Conservation (phyloP, 1,139 yeast genomes). For the Taphrina flavorubra region DNA sequence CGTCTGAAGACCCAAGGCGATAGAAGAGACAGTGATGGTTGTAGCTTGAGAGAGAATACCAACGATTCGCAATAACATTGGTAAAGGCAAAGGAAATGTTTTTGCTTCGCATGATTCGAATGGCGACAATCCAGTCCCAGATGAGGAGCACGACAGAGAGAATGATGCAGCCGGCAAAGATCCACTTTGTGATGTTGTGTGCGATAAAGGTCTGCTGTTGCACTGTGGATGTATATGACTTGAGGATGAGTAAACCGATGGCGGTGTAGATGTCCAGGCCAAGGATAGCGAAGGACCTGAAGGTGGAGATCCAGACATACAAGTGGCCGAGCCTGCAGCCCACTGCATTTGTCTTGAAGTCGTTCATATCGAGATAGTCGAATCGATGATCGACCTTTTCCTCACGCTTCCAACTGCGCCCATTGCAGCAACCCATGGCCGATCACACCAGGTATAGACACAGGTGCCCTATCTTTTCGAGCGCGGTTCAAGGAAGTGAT, state of each 20-base stretch:
- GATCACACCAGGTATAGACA: neutral
- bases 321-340: slow-evolving; percentile 64
- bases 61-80: slow-evolving; percentile 64
- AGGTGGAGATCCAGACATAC: slow-evolving; percentile 59
- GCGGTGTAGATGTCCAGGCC: slow-evolving; percentile 83
- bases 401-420: slow-evolving; percentile 43
- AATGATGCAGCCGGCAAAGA: slow-evolving; percentile 84
- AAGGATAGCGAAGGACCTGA: slow-evolving; percentile 64
- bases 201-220: slow-evolving; percentile 60
- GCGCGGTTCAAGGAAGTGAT: too few species aligned
- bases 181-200: slow-evolving; percentile 73
- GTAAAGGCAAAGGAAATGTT: slow-evolving; percentile 76
- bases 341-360: slow-evolving; percentile 62
- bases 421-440: slow-evolving; percentile 39
- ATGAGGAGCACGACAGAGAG: slow-evolving; percentile 66
- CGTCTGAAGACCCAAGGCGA: slow-evolving; percentile 66
- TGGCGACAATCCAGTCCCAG: slow-evolving; percentile 67
- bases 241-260: slow-evolving; percentile 72
- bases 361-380: slow-evolving; percentile 52
- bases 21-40: slow-evolving; percentile 75
- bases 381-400: slow-evolving; percentile 43
- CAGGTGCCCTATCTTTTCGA: too few species aligned
- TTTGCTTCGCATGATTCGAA: slow-evolving; percentile 62
- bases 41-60: slow-evolving; percentile 65
- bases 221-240: slow-evolving; percentile 70